These are phyloP conservation scores for Penicillium daleae DNA, from an alignment of 495 filamentous ascomycete species.

Conservation along the genomic window DNA sequence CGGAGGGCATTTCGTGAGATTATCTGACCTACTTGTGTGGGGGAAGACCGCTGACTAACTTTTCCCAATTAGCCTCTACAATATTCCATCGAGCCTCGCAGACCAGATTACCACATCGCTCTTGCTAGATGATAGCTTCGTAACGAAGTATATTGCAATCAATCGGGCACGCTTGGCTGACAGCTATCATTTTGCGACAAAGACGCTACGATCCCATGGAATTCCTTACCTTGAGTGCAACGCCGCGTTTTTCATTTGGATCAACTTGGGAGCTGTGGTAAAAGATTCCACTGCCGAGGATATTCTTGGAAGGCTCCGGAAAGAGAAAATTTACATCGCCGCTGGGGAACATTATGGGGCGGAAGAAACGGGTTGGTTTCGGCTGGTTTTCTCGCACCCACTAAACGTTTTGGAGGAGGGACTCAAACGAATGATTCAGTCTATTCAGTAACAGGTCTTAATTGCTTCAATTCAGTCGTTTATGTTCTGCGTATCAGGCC, in stretches of 20 bases:
- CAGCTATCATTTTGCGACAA: conserved; percentile 12
- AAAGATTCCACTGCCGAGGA: conserved; percentile 12
- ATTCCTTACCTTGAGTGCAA: conserved; percentile 20
- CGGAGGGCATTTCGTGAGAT: conserved; percentile 24
- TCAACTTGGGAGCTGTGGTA: conserved; percentile 11
- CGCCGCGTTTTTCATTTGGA: conserved; percentile 23
- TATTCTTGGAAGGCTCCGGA: conserved; percentile 14
- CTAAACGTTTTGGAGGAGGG: conserved; percentile 19
- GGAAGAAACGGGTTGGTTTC: conserved; percentile 25
- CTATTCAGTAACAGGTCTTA: background rate
- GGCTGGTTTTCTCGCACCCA: conserved; percentile 25
- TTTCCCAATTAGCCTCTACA: conserved; percentile 10
- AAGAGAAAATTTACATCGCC: conserved; percentile 21
- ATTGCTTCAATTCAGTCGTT: too few species aligned
- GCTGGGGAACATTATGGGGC: conserved; percentile 13
- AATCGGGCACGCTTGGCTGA: conserved; percentile 14
- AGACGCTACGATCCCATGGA: conserved; percentile 11
- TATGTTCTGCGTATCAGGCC: background rate
- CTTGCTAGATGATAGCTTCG: conserved; percentile 17
- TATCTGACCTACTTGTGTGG: background rate
- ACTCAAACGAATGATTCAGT: conserved; percentile 12
- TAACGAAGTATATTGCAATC: background rate
- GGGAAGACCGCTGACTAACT: background rate
- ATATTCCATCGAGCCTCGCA: conserved; percentile 23
- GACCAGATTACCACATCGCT: conserved; percentile 13